Conservation (phyloP, 768 basidiomycete species). For the Psilocybe sp. region DNA sequence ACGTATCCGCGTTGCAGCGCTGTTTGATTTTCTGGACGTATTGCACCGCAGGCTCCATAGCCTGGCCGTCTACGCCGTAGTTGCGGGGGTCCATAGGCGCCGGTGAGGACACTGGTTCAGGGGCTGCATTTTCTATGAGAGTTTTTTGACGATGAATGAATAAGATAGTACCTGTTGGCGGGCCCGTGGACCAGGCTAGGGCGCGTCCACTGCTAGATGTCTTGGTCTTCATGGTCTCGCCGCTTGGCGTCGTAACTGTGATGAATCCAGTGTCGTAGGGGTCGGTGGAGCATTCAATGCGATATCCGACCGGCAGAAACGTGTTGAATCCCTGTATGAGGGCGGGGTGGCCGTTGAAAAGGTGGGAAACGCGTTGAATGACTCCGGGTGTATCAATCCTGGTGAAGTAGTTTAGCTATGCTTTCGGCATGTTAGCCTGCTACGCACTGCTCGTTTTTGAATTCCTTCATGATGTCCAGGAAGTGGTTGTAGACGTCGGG, state of each 20-base stretch:
- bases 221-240: constrained; percentile 58
- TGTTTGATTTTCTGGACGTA: constrained; percentile 95
- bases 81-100: constrained; percentile 33
- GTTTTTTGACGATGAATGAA: background rate
- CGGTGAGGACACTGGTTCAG: constrained; percentile 8
- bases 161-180: background rate
- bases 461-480: constrained; percentile 98
- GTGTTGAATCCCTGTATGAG: constrained; percentile 99
- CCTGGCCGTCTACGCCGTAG: constrained; percentile 36
- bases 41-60: constrained; percentile 79
- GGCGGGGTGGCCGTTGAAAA: constrained; percentile 85
- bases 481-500: constrained; percentile 96
- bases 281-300: constrained; percentile 78
- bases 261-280: constrained; percentile 63
- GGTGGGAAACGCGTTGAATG: constrained; percentile 89
- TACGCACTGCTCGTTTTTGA: constrained; percentile 88
- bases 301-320: constrained; percentile 91
- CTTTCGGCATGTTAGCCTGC: background rate
- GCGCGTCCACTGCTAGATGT: constrained; percentile 35
- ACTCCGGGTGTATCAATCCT: constrained; percentile 98
- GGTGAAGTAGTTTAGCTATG: constrained; percentile 1
- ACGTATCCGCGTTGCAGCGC: constrained; percentile 8
- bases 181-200: constrained; percentile 35
- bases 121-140: background rate
- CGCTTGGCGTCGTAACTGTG: constrained; percentile 76